Conservation (phyloP, 169 alveolate species). For the Plasmodium knowlesi region DNA sequence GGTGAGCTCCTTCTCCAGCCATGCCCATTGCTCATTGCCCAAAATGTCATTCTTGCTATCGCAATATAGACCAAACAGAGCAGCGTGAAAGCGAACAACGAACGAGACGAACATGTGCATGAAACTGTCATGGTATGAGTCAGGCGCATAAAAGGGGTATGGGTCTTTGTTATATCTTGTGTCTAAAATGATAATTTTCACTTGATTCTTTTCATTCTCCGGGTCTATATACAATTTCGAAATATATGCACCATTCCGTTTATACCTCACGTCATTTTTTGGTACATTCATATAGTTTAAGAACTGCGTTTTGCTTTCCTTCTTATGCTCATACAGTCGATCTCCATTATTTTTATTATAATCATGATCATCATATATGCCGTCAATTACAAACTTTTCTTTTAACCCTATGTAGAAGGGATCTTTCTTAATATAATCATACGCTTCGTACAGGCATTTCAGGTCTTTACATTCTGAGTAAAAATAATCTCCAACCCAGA, state of each 20-base stretch:
- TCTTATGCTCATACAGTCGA: conserved; percentile 74
- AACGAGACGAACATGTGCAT: conserved; percentile 24
- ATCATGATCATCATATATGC: conserved; percentile 90
- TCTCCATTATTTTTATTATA: conserved; percentile 88
- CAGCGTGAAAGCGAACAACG: conserved; percentile 58
- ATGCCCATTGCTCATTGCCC: conserved; percentile 92
- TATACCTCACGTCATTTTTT: conserved; percentile 84
- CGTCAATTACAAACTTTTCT: conserved; percentile 79
- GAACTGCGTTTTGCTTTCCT: conserved; percentile 77
- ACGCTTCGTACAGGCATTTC: conserved; percentile 77
- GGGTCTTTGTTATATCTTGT: conserved; percentile 86
- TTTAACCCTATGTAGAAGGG: conserved; percentile 72
- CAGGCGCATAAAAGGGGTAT: conserved; percentile 78
- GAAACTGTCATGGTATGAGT: conserved; percentile 53
- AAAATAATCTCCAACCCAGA: conserved; percentile 87
- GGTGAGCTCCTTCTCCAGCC: conserved; percentile 90
- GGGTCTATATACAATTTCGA: conserved; percentile 84
- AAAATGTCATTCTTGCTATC: conserved; percentile 87
- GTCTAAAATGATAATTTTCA: conserved; percentile 85
- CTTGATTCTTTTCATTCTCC: conserved; percentile 81
- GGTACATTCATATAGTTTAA: conserved; percentile 86
- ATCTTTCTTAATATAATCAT: conserved; percentile 72
- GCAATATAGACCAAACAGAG: conserved; percentile 81
- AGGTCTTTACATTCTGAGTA: conserved; percentile 82
- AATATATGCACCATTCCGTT: conserved; percentile 86